Base-by-base conservation (phyloP, 208 protist species). In the Leptomonas seymouri region DNA sequence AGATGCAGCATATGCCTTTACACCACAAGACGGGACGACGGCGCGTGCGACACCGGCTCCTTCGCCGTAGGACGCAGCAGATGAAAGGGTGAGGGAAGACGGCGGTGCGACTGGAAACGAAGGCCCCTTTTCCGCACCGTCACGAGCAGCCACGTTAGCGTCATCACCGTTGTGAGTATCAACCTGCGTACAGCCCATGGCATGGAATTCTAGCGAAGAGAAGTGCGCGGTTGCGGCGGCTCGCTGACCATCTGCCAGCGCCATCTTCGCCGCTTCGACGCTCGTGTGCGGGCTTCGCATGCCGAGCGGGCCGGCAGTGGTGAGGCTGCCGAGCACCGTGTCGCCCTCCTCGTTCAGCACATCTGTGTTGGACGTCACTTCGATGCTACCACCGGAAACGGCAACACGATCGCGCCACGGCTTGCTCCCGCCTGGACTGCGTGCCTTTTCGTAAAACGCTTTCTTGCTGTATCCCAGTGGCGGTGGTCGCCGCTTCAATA, bases 361-460 rank as follows among this genome's bases (percentile, higher is more conserved):
- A 50, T 86, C 85, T 0, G 66, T 62, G 73, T 58, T 78, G 34
- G 86, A 58, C 20, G 82, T 79, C 20, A 96, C 81, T 21, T 94
- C 89, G 54, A 96, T 84, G 57, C 66, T 67, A 28, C 91, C 91
- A 34, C 68, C 67, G 0, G 80, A 74, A 11, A 78, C 55, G 14
- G 67, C 82, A 15, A 57, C 65, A 14, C 85, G 85, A 46, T 91
- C 61, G 28, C 89, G 76, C 89, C 91, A 97, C 12, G 91, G 91
- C 63, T 97, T 97, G 45, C 78, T 86, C 0, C 81, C 84, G n/a
- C 91, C 80, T 7, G 91, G 87, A 48, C 65, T 90, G 23, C 67
- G 71, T n/a, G 89, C 25, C 81, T 97, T 97, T 27, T 74, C 77
- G 31, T 85, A 72, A 64, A 93, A 97, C n/a, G 76, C 74, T 12